A percentile compares a stretch with the other conserved stretches of the same genome.
Conservation (phyloP, 148 eudicot genomes). For the Silene latifolia region DNA sequence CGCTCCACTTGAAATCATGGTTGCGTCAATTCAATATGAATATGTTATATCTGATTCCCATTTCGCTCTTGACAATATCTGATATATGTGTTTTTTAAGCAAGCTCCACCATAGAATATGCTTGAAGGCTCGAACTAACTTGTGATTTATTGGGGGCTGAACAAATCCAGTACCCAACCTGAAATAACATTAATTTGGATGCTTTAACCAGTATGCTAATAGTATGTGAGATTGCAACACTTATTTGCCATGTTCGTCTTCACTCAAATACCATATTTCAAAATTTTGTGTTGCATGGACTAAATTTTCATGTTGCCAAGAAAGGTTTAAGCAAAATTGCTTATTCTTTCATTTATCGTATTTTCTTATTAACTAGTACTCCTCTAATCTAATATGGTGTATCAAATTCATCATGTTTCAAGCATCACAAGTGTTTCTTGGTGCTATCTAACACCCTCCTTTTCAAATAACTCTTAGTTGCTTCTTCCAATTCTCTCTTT, state of each 20-base stretch:
- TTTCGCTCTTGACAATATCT: no score
- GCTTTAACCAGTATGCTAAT: no score
- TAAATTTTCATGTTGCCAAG: neutral
- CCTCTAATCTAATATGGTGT: neutral
- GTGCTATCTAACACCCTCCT: neutral
- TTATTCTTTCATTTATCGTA: neutral
- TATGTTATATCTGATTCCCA: no score
- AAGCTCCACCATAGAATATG: no score
- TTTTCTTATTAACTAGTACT: neutral
- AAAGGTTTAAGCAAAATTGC: neutral
- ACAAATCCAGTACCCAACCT: no score
- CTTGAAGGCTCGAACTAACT: no score
- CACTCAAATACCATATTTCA: conserved; percentile 1
- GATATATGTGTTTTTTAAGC: no score
- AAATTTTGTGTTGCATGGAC: neutral
- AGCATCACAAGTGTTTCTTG: neutral
- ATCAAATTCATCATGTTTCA: neutral
- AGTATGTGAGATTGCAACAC: neutral
- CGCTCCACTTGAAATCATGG: no score
- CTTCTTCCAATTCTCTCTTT: neutral
- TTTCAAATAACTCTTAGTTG: neutral
- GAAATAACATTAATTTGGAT: no score
- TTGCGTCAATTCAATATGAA: no score
- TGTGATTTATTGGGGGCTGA: no score
- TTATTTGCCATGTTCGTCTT: neutral